Percentiles rank a stretch among this genome's conserved stretches.
Conservation (phyloP, 768 basidiomycete species). For the Lactarius sanguifluus region DNA sequence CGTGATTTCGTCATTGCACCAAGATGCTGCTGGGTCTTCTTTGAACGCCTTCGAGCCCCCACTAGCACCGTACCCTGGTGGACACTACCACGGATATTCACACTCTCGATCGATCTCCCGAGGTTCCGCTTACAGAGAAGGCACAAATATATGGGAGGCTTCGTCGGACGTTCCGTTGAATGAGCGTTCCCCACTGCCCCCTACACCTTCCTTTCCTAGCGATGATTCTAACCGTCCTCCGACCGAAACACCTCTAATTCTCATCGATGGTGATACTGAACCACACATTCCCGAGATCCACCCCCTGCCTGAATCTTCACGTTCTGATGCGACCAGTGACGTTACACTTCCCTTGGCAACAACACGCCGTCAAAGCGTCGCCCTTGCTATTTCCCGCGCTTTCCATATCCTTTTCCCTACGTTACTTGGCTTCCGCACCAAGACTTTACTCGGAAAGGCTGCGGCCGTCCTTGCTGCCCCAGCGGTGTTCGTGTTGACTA, state of each 20-base stretch:
- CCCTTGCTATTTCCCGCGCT: conserved; percentile 41
- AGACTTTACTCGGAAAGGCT: conserved; percentile 68
- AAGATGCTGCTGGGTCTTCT: conserved; percentile 59
- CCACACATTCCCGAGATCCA: conserved; percentile 49
- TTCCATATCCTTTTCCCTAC: conserved; percentile 82
- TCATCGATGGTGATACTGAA: conserved; percentile 28
- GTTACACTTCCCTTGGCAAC: conserved; percentile 49
- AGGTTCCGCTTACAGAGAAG: conserved; percentile 34
- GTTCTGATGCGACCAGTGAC: conserved; percentile 46
- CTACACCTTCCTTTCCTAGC: conserved; percentile 34
- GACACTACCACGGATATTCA: conserved; percentile 60
- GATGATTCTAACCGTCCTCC: conserved; percentile 9
- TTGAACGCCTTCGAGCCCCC: conserved; percentile 65
- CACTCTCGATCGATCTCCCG: conserved; percentile 36
- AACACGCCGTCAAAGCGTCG: conserved; percentile 42
- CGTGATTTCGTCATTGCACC: conserved; percentile 77
- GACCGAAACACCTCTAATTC: conserved; percentile 22
- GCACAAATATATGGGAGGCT: conserved; percentile 52
- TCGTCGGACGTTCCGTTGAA: conserved; percentile 51
- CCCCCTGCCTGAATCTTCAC: conserved; percentile 51
- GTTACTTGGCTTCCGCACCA: conserved; percentile 66
- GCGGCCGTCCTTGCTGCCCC: conserved; percentile 83
- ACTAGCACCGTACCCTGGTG: conserved; percentile 70
- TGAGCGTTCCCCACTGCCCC: conserved; percentile 45
- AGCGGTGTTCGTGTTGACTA: conserved; percentile 78